phyloP scores from a whole-genome alignment of 2,329 filamentous ascomycete genomes.

The Talaromyces piceae region DNA sequence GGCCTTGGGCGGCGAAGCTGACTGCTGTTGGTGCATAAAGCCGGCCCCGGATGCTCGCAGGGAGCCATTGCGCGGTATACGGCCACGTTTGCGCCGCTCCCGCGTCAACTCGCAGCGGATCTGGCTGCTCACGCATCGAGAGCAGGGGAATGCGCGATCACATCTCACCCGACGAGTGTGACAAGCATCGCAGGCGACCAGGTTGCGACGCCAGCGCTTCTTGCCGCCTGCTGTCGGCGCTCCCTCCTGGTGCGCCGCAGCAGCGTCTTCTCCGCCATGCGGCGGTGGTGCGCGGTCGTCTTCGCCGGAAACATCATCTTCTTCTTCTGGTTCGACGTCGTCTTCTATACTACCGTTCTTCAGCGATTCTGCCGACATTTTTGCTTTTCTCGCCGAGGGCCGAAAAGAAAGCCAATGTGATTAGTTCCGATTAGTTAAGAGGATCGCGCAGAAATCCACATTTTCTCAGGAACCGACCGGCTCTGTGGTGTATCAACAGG shows the following conservation, averaged over 20 bases:
- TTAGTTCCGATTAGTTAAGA: too few relatives aligned
- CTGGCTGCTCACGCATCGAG: constrained; percentile 74
- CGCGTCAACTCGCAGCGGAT: constrained; percentile 73
- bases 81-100: constrained; percentile 88
- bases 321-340: background rate
- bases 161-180: constrained; percentile 91
- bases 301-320: background rate
- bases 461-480: too few relatives aligned
- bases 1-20: constrained; percentile 1
- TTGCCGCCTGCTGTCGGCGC: constrained; percentile 18
- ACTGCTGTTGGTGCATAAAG: constrained; percentile 6
- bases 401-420: background rate
- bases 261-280: background rate
- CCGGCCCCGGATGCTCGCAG: constrained; percentile 7
- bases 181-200: constrained; percentile 78
- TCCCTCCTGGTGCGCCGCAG: background rate
- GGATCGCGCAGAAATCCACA: too few relatives aligned
- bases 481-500: background rate
- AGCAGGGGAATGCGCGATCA: constrained; percentile 83
- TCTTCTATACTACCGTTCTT: background rate
- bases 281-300: background rate
- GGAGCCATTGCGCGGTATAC: constrained; percentile 64
- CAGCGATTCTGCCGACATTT: background rate
- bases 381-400: too few relatives aligned
- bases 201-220: constrained; percentile 31